Percentiles rank a stretch among this genome's conserved stretches.
phyloP scores from a whole-genome alignment of 345 rosid species.

The Salix brachista region DNA sequence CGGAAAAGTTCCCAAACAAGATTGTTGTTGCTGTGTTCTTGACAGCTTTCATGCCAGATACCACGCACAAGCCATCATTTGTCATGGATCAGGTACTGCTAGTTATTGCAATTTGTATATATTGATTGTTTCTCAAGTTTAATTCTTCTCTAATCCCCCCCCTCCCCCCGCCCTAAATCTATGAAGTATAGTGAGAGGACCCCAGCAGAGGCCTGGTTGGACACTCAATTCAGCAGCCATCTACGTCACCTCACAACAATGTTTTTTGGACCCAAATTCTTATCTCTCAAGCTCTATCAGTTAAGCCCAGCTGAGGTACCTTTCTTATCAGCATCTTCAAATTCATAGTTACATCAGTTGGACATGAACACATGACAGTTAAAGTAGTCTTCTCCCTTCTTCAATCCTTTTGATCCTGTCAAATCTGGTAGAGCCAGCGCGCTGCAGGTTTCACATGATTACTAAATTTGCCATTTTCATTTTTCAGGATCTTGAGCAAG shows the following conservation, averaged over 20 bases:
- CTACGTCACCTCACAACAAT: neutral
- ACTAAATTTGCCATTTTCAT: neutral
- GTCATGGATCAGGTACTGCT: slow-evolving; percentile 16
- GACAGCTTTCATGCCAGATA: slow-evolving; percentile 25
- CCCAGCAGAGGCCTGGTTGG: slow-evolving; percentile 17
- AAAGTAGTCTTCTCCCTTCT: too few relatives aligned
- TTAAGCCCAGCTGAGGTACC: slow-evolving; percentile 6
- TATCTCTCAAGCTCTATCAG: slow-evolving; percentile 20
- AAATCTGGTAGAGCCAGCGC: too few relatives aligned
- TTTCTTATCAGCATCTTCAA: too few relatives aligned
- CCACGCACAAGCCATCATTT: slow-evolving; percentile 2
- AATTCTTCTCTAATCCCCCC: neutral
- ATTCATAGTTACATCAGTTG: too few relatives aligned
- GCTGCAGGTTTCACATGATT: neutral
- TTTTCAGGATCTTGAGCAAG: slow-evolving; percentile 14
- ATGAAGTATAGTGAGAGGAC: neutral
- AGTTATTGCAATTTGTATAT: too few relatives aligned
- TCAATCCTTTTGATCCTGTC: too few relatives aligned
- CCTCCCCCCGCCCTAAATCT: too few relatives aligned
- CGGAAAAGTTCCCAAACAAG: slow-evolving; percentile 26
- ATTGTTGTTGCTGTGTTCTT: slow-evolving; percentile 22
- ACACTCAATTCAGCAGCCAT: slow-evolving; percentile 24
- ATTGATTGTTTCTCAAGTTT: neutral
- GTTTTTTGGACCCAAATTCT: slow-evolving; percentile 21
- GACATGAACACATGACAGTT: too few relatives aligned